Conservation (phyloP, 1,284 basidiomycete species). For the Trichosporon sp. region DNA sequence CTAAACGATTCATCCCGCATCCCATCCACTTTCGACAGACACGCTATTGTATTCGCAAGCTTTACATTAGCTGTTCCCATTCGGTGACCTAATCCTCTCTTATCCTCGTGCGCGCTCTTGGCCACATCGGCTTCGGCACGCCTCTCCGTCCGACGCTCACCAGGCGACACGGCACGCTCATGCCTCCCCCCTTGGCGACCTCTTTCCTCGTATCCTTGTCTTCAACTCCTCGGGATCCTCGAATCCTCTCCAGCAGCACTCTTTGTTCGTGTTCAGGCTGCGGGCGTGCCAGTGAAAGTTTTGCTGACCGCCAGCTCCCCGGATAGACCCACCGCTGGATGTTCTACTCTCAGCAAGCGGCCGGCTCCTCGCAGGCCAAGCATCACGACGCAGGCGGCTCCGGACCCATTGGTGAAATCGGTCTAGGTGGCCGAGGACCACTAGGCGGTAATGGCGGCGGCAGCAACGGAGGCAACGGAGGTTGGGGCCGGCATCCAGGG, state of each 20-base stretch:
- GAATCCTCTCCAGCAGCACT: conserved; percentile 7
- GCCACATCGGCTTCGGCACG: conserved; percentile 3
- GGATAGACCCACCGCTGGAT: conserved; percentile 25
- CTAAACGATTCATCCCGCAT: not conserved
- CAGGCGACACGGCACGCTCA: conserved; percentile 18
- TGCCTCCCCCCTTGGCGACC: conserved; percentile 22
- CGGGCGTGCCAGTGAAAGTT: not conserved
- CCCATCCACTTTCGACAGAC: not conserved
- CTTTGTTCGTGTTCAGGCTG: not conserved
- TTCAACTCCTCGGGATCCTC: conserved; percentile 12
- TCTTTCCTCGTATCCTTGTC: conserved; percentile 11
- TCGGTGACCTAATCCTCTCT: not conserved
- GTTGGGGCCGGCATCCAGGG: conserved; percentile 25
- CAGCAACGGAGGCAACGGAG: conserved; percentile 18
- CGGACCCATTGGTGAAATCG: conserved; percentile 21
- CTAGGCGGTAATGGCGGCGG: conserved; percentile 18
- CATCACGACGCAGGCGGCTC: conserved; percentile 33
- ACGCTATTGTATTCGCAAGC: not conserved
- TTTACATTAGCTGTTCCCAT: not conserved
- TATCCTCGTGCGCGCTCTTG: not conserved
- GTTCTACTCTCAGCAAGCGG: conserved; percentile 36
- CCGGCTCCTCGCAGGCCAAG: conserved; percentile 31
- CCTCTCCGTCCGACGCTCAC: conserved; percentile 4
- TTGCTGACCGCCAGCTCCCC: conserved; percentile 9
- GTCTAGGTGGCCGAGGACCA: conserved; percentile 18